Evolutionary conservation across 2,329 filamentous ascomycete species (phyloP), one percentile per base, ranked within the genome.

Genomic region (Curvularia sp.): DNA sequence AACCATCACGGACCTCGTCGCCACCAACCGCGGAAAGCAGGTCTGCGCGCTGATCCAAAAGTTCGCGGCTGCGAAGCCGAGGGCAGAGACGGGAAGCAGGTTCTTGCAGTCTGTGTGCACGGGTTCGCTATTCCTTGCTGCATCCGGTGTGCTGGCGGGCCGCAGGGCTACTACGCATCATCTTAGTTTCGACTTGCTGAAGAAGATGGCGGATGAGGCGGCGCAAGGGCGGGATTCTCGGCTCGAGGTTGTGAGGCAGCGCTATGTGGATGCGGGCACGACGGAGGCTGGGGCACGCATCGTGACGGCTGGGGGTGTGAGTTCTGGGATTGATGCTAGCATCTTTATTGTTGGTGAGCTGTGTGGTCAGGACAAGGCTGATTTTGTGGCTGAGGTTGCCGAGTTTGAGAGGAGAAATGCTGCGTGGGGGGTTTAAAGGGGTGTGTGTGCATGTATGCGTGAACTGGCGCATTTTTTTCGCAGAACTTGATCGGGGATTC

Each of bases 21-120:
- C 57, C 0, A 63, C 64, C 6, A 60, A 73, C 5, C 54, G 65
- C 12, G 72, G 63, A 1, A 62, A 60, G 39, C 59, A 64, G 30
- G 58, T 72, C 3, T 21, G 42, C 5, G 60, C 54, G 3, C 46
- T 75, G 15, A 55, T 76, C 1, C 55, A 55, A 42, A 68, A 60
- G 25, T 76, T 75, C 36, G 52, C 57, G 3, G 39, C 25, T 3
- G 53, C 68, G n/a, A 51, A 63, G 19, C 71, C 72, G 13, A 52
- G 68, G 8, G 27, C 70, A 3, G 71, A 68, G 34, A 56, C 59
- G 0, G 70, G 62, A 4, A 64, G 66, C 4, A 61, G 78, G 0
- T 60, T 78, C 13, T 21, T 80, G 10, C 72, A 79, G 45, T 79
- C 77, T 4, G 72, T 80, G 5, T 80, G 79, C 62, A 78, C 77